Evolutionary conservation across 352 stramenopile genomes (phyloP).

Genomic region (Globisporangium cederbergense): DNA sequence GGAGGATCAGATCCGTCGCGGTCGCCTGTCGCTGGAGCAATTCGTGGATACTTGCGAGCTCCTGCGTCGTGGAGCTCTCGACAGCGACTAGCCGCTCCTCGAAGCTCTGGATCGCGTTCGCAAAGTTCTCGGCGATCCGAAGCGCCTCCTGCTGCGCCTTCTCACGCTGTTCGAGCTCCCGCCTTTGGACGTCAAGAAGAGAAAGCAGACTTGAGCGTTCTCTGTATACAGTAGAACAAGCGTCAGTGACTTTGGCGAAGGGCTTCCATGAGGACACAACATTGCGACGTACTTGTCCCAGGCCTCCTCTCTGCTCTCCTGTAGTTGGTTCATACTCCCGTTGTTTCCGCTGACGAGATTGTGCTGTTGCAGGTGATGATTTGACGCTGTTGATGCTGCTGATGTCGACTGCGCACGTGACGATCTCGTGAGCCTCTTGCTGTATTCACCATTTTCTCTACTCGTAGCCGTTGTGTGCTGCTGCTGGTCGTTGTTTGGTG

Average conservation of each 20-base stretch:
- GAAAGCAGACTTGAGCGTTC: constrained; percentile 49
- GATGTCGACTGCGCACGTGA: neutral
- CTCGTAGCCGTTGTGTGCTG: too few relatives aligned
- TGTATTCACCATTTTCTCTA: neutral
- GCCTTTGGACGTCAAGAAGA: constrained; percentile 60
- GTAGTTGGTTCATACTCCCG: neutral
- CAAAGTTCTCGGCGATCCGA: constrained; percentile 54
- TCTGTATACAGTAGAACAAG: constrained; percentile 19
- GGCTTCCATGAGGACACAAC: too few relatives aligned
- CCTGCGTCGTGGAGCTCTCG: constrained; percentile 35
- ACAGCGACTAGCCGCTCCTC: constrained; percentile 51
- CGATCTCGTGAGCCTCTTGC: constrained; percentile 5
- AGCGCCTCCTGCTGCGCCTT: constrained; percentile 49
- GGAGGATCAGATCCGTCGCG: constrained; percentile 51
- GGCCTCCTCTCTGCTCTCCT: constrained; percentile 25
- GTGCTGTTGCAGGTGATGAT: neutral
- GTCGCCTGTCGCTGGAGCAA: constrained; percentile 38
- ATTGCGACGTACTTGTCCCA: constrained; percentile 30
- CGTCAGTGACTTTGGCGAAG: too few relatives aligned
- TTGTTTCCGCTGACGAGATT: neutral
- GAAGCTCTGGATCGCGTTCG: constrained; percentile 46
- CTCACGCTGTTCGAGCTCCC: constrained; percentile 52
- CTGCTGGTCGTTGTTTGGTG: neutral
- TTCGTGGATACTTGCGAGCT: constrained; percentile 41
- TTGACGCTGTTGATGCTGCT: neutral